Evolutionary conservation across 257 asterid genomes (phyloP).

Genomic region (Nicotiana knightiana): DNA sequence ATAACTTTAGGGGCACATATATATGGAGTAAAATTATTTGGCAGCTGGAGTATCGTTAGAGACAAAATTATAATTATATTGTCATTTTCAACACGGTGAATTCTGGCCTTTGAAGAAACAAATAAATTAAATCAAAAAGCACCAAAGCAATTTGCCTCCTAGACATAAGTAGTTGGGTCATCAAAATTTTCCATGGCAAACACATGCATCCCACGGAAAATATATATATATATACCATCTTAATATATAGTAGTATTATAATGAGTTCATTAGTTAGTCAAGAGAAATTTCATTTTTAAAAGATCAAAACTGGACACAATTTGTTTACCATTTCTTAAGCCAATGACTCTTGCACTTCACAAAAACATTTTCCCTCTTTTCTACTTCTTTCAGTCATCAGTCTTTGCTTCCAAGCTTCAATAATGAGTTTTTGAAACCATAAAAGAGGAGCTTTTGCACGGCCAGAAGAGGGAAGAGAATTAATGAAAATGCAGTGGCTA

Average conservation of each 20-base stretch:
- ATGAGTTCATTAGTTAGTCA: no score
- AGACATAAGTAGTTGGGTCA: background rate
- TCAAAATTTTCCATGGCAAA: background rate
- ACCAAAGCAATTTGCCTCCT: background rate
- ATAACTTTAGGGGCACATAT: no score
- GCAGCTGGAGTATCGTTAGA: no score
- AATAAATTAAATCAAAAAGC: background rate
- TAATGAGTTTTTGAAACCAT: background rate
- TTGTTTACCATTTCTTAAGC: background rate
- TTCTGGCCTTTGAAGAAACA: background rate
- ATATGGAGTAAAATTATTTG: no score
- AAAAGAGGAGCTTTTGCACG: background rate
- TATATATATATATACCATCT: background rate
- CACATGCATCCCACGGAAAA: background rate
- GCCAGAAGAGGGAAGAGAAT: background rate
- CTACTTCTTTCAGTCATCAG: background rate
- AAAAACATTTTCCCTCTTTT: background rate
- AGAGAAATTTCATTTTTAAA: background rate
- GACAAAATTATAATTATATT: no score
- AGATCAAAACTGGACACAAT: background rate
- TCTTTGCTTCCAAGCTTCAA: background rate
- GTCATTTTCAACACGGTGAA: background rate
- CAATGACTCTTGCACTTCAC: background rate
- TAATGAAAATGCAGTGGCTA: slow-evolving; percentile 8
- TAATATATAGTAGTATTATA: no score